Evolutionary conservation across 192 early-diverging fungal species (phyloP), one percentile per base, ranked within the genome.

Genomic region (Gigaspora rosea): DNA sequence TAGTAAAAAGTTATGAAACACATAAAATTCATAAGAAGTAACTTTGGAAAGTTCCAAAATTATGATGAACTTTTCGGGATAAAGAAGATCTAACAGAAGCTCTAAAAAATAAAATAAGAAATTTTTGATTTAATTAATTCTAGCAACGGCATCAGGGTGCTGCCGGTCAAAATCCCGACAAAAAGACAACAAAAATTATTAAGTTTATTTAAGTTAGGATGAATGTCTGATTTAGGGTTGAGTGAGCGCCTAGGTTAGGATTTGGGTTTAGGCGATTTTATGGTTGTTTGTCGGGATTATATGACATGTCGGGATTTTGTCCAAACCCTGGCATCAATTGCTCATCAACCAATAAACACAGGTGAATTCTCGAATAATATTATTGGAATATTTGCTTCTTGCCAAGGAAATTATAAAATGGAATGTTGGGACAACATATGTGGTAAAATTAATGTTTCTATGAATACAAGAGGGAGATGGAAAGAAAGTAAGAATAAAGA

Each of bases 1-100:
- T 50, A 32, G 16, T 9, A 56, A 57, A 22, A 57, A 33, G 35
- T 71, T 36, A 70, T 22, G 47, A 15, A 70, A 32, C 10, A 70
- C n/a, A 70, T 48, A 7, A 70, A 41, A 15, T 10, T 71, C 22
- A 52, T 71, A 9, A 32, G 70, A 56, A 71, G 12, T 32, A 52
- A 56, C 4, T 52, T 35, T 71, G 22, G 22, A 4, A 36, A 36
- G 12, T 71, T 71, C 56, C 3, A 56, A 32, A 20, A 71, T n/a
- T 7, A 2, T 2, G 54, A 35, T 10, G 27, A 33, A 47, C n/a
- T n/a, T n/a, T n/a, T n/a, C 8, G 20, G 52, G 22, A 71, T 41
- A 57, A 71, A n/a, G 70, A 71, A n/a, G n/a, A n/a, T n/a, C 56
- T 33, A 5, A 32, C 9, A 71, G 56, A 13, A 16, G 6, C 8